A percentile compares a stretch with the other conserved stretches of the same genome.
Conservation (phyloP, 2,329 filamentous ascomycete species). For the Immersiporthe knoxdaviesiana region DNA sequence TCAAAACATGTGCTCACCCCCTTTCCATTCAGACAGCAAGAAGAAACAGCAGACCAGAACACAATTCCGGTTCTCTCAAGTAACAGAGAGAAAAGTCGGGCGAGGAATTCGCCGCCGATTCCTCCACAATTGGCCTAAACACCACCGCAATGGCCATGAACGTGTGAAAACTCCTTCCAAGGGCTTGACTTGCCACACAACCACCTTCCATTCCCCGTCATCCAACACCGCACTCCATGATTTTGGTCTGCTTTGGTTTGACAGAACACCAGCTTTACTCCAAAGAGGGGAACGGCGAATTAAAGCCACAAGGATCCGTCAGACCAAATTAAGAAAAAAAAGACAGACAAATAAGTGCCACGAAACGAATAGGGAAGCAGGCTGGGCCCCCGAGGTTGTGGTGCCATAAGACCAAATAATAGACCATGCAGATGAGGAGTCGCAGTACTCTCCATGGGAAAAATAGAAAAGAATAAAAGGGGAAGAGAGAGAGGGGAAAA, state of each 20-base stretch:
- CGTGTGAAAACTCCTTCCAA: conserved; percentile 14
- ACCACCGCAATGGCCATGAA: conserved; percentile 9
- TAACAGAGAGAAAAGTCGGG: conserved; percentile 23
- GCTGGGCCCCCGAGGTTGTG: neutral
- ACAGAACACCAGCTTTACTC: neutral
- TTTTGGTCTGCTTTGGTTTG: conserved; percentile 11
- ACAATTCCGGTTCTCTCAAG: conserved; percentile 17
- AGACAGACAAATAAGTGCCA: conserved; percentile 24
- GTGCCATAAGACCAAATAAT: conserved; percentile 3
- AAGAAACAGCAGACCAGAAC: conserved; percentile 14
- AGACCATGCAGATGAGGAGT: conserved; percentile 3
- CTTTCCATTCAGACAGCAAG: neutral
- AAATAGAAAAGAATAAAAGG: neutral
- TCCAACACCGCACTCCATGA: conserved; percentile 10
- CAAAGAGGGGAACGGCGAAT: neutral
- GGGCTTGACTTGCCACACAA: neutral
- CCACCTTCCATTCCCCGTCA: neutral
- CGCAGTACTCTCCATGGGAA: neutral
- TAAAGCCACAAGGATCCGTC: conserved; percentile 7
- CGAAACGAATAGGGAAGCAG: conserved; percentile 7
- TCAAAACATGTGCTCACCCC: conserved; percentile 15
- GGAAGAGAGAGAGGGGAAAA: neutral
- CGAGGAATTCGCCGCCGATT: conserved; percentile 1
- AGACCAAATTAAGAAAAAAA: conserved; percentile 2
- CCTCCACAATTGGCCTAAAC: conserved; percentile 16